A percentile compares a stretch with the other conserved stretches of the same genome.
Evolutionary conservation across 1,284 basidiomycete species (phyloP).

Genomic region (Apiotrichum mycotoxinovorans): DNA sequence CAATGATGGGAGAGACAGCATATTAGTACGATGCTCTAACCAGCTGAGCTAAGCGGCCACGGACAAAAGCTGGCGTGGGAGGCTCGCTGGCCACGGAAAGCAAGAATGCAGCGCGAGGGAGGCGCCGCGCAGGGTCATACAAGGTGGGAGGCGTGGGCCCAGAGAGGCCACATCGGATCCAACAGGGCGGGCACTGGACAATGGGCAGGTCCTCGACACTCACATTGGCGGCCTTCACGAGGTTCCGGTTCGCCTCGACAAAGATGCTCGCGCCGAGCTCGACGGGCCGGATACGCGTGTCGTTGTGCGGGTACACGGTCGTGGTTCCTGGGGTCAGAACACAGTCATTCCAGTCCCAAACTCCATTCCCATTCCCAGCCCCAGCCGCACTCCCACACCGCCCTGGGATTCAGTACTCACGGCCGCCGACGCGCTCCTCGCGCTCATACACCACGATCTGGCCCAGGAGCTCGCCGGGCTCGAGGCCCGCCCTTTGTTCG

Average conservation of each 20-base stretch:
- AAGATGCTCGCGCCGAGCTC: constrained; percentile 88
- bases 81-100: too few species aligned
- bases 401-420: constrained; percentile 55
- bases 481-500: constrained; percentile 59
- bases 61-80: too few species aligned
- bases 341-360: not conserved
- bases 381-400: constrained; percentile 6
- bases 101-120: too few species aligned
- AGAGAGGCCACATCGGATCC: too few species aligned
- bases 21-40: not conserved
- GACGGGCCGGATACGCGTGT: constrained; percentile 60
- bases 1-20: not conserved
- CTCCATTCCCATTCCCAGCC: not conserved
- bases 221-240: constrained; percentile 73
- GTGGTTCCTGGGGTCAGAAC: constrained; percentile 62
- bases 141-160: too few species aligned
- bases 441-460: constrained; percentile 81
- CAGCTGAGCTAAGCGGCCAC: too few species aligned
- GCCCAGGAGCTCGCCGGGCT: constrained; percentile 54
- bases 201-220: too few species aligned
- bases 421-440: constrained; percentile 70
- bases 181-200: too few species aligned
- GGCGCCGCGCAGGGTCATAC: too few species aligned
- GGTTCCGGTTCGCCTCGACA: constrained; percentile 72
- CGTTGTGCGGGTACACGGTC: constrained; percentile 69